A percentile compares a stretch with the other conserved stretches of the same genome.
Conservation (phyloP, 805 yeast species). For the Pichia californica region DNA sequence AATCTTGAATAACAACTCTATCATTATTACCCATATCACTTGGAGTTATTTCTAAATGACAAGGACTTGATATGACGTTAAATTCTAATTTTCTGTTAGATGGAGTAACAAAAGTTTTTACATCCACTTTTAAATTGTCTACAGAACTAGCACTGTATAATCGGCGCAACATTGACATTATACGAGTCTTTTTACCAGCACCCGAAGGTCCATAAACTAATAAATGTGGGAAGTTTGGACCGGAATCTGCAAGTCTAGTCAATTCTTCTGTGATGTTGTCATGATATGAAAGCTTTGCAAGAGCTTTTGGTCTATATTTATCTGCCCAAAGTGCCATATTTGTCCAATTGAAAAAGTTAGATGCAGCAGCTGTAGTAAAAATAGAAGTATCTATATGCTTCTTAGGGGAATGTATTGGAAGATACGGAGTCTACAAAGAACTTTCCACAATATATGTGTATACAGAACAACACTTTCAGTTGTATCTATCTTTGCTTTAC, state of each 20-base stretch:
- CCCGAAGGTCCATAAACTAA: conserved; percentile 94
- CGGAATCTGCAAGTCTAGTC: conserved; percentile 43
- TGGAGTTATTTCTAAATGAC: conserved; percentile 93
- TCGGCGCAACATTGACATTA: conserved; percentile 69
- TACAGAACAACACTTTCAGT: too few relatives aligned
- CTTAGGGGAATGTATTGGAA: too few relatives aligned
- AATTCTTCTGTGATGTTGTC: conserved; percentile 56
- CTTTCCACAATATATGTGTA: too few relatives aligned
- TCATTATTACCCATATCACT: conserved; percentile 96
- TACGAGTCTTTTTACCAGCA: conserved; percentile 93
- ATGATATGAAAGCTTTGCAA: conserved; percentile 64
- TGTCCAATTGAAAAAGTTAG: too few relatives aligned
- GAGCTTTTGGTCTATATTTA: conserved; percentile 72
- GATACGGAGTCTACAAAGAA: too few relatives aligned
- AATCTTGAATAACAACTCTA: conserved; percentile 88
- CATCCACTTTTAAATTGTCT: conserved; percentile 82
- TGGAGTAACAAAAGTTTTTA: conserved; percentile 70
- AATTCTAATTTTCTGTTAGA: conserved; percentile 78
- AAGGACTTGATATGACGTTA: conserved; percentile 85
- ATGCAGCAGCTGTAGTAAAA: too few relatives aligned
- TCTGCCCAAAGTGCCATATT: conserved; percentile 95
- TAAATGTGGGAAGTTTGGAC: conserved; percentile 83
- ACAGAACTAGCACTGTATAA: conserved; percentile 72
- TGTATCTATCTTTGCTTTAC: too few relatives aligned
- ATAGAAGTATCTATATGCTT: too few relatives aligned